Evolutionary conservation across 2,329 filamentous ascomycete genomes (phyloP).

Genomic region (Clonostachys rhizophaga): DNA sequence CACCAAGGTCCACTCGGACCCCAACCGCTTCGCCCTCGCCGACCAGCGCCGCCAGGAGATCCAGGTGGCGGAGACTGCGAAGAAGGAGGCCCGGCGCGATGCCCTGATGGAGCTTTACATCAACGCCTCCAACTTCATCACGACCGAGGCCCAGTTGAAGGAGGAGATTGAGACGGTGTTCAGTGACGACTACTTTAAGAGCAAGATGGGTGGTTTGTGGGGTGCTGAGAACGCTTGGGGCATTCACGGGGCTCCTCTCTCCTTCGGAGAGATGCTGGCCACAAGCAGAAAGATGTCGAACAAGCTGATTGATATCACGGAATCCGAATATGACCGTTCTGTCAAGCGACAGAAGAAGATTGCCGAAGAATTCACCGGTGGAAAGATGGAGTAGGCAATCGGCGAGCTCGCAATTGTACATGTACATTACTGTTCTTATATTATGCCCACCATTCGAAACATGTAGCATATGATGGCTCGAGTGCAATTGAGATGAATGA

Average conservation of each 20-base stretch:
- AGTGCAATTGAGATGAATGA: background rate
- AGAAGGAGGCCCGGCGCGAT: conserved; percentile 59
- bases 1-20: conserved; percentile 54
- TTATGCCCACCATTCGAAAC: background rate
- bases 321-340: conserved; percentile 36
- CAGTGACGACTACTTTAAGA: conserved; percentile 50
- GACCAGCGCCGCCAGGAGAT: conserved; percentile 35
- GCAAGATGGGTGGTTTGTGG: conserved; percentile 26
- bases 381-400: conserved; percentile 40
- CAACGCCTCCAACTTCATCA: conserved; percentile 82
- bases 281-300: conserved; percentile 22
- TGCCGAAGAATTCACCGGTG: conserved; percentile 55
- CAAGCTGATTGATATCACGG: conserved; percentile 27
- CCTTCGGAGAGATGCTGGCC: conserved; percentile 38
- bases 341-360: conserved; percentile 48
- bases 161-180: conserved; percentile 73
- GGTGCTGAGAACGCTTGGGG: conserved; percentile 49
- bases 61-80: conserved; percentile 33
- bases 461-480: background rate
- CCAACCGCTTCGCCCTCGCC: conserved; percentile 53
- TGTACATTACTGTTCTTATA: background rate
- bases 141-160: conserved; percentile 72
- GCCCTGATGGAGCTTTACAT: conserved; percentile 85
- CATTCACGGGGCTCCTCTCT: conserved; percentile 35
- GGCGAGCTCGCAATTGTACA: background rate